A percentile compares a stretch with the other conserved stretches of the same genome.
These are phyloP conservation scores for Cytidiella melzeri DNA, from an alignment of 768 basidiomycete species.

Conservation along the genomic window DNA sequence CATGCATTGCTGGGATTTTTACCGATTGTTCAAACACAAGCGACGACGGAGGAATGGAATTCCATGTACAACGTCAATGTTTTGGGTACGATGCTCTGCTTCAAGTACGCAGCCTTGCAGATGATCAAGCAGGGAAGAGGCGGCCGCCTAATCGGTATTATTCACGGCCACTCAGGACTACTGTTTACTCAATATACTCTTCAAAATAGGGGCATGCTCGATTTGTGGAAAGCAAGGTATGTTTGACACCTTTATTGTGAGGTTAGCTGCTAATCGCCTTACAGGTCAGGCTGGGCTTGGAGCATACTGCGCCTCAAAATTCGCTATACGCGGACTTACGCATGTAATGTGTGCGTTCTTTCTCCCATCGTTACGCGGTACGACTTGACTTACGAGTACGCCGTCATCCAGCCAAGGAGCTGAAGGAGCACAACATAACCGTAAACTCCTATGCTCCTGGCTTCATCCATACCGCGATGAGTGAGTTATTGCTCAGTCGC, in stretches of 20 bases:
- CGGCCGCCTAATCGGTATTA: conserved; percentile 33
- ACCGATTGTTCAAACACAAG: not conserved
- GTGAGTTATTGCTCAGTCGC: conserved; percentile 7
- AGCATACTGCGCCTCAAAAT: conserved; percentile 27
- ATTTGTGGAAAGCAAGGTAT: conserved; percentile 18
- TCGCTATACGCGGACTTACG: conserved; percentile 25
- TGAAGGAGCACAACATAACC: conserved; percentile 20
- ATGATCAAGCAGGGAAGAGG: conserved; percentile 37
- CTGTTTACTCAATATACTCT: not conserved
- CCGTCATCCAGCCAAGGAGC: conserved; percentile 20
- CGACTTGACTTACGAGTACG: not conserved
- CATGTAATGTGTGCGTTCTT: conserved; percentile 17
- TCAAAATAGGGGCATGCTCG: conserved; percentile 17
- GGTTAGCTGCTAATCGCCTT: not conserved
- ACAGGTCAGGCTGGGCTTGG: not conserved
- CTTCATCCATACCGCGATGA: conserved; percentile 16
- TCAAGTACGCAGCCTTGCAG: conserved; percentile 33
- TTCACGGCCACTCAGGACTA: not conserved
- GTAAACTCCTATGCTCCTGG: conserved; percentile 27
- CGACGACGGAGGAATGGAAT: conserved; percentile 29
- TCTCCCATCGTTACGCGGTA: not conserved
- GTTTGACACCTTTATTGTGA: not conserved
- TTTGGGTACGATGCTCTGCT: conserved; percentile 34
- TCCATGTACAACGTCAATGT: conserved; percentile 32
- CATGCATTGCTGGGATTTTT: too few species aligned